A percentile compares a stretch with the other conserved stretches of the same genome.
Conservation (phyloP, 768 basidiomycete species). For the Lactarius pseudohatsudake region DNA sequence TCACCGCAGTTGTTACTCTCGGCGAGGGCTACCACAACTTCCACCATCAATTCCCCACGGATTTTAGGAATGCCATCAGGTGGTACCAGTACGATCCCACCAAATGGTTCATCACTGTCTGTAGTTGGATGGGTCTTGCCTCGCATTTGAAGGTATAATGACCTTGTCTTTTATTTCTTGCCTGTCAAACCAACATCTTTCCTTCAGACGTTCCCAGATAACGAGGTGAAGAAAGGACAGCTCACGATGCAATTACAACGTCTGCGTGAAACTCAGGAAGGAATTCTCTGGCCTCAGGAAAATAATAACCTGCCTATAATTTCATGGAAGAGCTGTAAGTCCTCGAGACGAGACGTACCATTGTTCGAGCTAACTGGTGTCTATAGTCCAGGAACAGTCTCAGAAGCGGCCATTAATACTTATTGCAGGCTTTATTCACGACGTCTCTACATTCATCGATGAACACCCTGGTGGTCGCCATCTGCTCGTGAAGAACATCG, state of each 20-base stretch:
- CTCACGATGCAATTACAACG: constrained; percentile 94
- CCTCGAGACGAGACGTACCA: background rate
- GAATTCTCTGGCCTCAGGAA: constrained; percentile 76
- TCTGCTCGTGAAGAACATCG: constrained; percentile 78
- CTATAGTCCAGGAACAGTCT: constrained; percentile 73
- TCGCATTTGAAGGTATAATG: constrained; percentile 52
- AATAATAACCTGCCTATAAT: constrained; percentile 76
- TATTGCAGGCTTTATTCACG: constrained; percentile 92
- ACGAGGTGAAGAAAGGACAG: constrained; percentile 81
- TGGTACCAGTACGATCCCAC: constrained; percentile 95
- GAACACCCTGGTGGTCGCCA: constrained; percentile 93
- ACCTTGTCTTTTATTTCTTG: background rate
- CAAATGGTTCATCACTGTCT: constrained; percentile 83
- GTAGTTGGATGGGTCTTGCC: constrained; percentile 56
- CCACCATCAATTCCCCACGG: constrained; percentile 97
- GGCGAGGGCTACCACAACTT: constrained; percentile 99
- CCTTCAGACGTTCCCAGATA: constrained; percentile 55
- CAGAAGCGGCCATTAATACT: constrained; percentile 79
- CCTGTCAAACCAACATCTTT: background rate
- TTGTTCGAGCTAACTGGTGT: constrained; percentile 14
- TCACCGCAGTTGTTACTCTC: constrained; percentile 88
- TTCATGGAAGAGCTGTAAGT: constrained; percentile 82
- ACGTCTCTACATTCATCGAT: constrained; percentile 78
- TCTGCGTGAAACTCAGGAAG: constrained; percentile 74
- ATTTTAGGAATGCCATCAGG: constrained; percentile 94